Evolutionary conservation across 345 rosid genomes (phyloP).

Genomic region (Camelina neglecta): DNA sequence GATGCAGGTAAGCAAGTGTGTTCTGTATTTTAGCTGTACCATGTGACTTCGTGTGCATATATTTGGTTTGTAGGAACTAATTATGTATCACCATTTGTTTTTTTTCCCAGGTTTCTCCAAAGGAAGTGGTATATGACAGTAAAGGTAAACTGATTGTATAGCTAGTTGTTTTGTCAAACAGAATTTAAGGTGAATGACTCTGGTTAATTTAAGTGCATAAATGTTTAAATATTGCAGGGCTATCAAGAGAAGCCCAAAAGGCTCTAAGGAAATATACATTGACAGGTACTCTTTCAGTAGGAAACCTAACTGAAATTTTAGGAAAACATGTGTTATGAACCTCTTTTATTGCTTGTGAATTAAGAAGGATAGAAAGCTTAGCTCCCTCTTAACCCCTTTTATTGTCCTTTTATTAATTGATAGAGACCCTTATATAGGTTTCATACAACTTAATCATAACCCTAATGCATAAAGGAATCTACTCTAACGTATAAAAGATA

Average conservation of each 20-base stretch:
- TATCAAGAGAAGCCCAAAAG: slow-evolving; percentile 83
- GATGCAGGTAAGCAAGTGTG: slow-evolving; percentile 75
- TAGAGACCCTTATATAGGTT: too few species aligned
- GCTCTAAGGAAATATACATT: slow-evolving; percentile 76
- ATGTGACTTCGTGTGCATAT: slow-evolving; percentile 21
- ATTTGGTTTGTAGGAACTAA: slow-evolving; percentile 6
- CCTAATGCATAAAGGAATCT: too few species aligned
- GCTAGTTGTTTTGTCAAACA: slow-evolving; percentile 21
- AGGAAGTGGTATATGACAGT: slow-evolving; percentile 81
- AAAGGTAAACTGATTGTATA: slow-evolving; percentile 58
- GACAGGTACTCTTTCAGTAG: slow-evolving; percentile 54
- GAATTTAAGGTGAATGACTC: slow-evolving; percentile 12
- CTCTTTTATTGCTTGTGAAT: too few species aligned
- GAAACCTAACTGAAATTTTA: neutral
- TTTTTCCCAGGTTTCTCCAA: slow-evolving; percentile 78
- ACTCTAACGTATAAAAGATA: too few species aligned
- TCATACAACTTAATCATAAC: too few species aligned
- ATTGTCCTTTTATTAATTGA: too few species aligned
- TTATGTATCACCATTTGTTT: slow-evolving; percentile 33
- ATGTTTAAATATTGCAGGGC: slow-evolving; percentile 58
- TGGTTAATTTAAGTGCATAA: slow-evolving; percentile 4
- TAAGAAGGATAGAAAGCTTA: too few species aligned
- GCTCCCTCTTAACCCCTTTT: too few species aligned
- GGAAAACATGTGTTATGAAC: neutral
- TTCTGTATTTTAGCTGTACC: slow-evolving; percentile 19